Evolutionary conservation across 805 yeast genomes (phyloP), one percentile per base, ranked within the genome.

Genomic region (Citeromyces matritensis): DNA sequence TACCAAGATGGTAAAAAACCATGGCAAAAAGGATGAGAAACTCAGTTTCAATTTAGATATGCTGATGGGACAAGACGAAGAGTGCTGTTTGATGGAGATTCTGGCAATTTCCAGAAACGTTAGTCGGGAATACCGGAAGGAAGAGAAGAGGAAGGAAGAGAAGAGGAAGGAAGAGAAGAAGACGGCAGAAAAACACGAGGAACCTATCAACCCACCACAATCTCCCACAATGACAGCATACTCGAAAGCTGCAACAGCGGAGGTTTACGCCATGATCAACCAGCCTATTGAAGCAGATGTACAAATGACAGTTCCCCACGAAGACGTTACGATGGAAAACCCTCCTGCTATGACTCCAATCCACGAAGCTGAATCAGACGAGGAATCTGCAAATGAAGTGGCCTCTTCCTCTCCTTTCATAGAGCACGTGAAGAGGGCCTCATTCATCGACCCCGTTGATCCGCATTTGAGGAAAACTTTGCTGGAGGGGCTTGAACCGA

Each of bases 181-280:
- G 35, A 24, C 12, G 35, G 39, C 0, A 27, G 30, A 11, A 37
- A 36, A 24, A 36, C 19, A 15, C 30, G 31, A 24, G 33, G 21
- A n/a, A n/a, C 25, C 6, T 29, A 37, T 44, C 15, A 42, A 38
- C 29, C 32, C 40, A 21, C 65, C 71, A 3, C 56, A 60, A 9
- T 78, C 93, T 0, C 94, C 93, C 1, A 84, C 95, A 0, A 65
- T 79, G 39, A 85, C 95, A 0, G 55, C 76, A 44, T 77, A 66
- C 45, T 78, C 94, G 1, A 71, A 73, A 31, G 71, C 73, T 42
- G 88, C 94, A 2, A 66, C 73, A 35, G 68, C 71, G 33, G 95
- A 83, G 41, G 75, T 84, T 0, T 58, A 67, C 38, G 65, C 69
- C 10, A 80, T 84, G 84, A 80, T 83, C 47, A 81, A 77, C 43